Base-by-base conservation (phyloP, 495 filamentous ascomycete species). In the Letharia lupina region DNA sequence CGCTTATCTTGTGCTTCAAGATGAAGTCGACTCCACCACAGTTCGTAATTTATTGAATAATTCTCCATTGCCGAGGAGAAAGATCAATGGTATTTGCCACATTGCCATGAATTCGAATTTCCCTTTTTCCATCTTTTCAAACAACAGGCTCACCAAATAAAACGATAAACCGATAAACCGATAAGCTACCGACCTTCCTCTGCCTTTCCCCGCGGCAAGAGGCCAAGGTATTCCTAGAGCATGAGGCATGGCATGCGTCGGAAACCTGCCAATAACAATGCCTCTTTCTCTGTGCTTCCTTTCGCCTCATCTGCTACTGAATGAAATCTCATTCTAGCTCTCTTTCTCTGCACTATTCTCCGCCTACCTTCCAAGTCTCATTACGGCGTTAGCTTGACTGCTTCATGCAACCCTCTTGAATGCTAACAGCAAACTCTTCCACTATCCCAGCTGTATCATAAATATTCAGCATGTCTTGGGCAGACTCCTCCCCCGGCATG, bases 401-500 rank as follows among this genome's bases (percentile, higher is more conserved):
- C 41, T 44, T 35, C 31, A 60, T 37, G 28, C 35, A n/a, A n/a
- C 9, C 15, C 47, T n/a, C 37, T 61, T 47, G 13, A 37, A 6
- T n/a, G 33, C 47, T 33, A 28, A 58, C 4, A 39, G 39, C 35
- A 42, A 45, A 33, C 1, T 35, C 39, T 12, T n/a, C 54, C 50
- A 57, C 48, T 6, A 60, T 47, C 52, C 8, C 23, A 47, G 10
- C 56, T 39, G 33, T 33, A 47, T 63, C 33, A 10, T 20, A 54
- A 33, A 6, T 23, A 0, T 6, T 56, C 63, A 63, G 33, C 33
- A 73, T 73, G 70, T 73, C 72, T 47, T 73, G 72, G 72, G 72
- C 72, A 42, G 67, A 70, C 37, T 73, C 72, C 6, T 73, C 72
- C 3, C 70, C 72, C 7, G 70, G 70, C 41, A 73, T 73, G 72